These are phyloP conservation scores for Fusarium sp. DNA, from an alignment of 2,329 filamentous ascomycete species.

Conservation along the genomic window DNA sequence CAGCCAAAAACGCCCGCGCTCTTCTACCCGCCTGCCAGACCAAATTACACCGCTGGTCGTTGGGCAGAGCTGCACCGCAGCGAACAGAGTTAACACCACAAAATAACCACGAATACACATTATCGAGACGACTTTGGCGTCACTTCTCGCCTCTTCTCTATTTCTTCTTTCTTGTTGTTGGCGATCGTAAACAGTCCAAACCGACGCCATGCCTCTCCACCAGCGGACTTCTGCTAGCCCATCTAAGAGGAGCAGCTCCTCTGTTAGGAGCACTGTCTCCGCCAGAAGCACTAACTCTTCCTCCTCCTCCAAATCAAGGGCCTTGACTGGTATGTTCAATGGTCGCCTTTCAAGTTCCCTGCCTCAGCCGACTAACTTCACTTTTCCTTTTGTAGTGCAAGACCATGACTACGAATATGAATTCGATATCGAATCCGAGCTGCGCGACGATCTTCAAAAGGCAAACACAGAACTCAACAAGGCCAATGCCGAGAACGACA, in stretches of 20 bases:
- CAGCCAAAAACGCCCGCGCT: slow-evolving; percentile 37
- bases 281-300: slow-evolving; percentile 26
- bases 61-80: slow-evolving; percentile 46
- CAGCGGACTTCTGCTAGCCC: slow-evolving; percentile 43
- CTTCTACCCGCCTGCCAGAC: slow-evolving; percentile 42
- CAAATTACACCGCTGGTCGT: slow-evolving; percentile 38
- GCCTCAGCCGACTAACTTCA: slow-evolving; percentile 26
- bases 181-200: slow-evolving; percentile 33
- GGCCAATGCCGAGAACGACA: slow-evolving; percentile 42
- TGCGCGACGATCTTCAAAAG: slow-evolving; percentile 44
- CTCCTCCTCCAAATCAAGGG: slow-evolving; percentile 29
- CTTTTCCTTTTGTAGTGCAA: slow-evolving; percentile 19
- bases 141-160: slow-evolving; percentile 8
- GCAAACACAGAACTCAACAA: slow-evolving; percentile 44
- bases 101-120: slow-evolving; percentile 34
- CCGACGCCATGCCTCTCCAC: slow-evolving; percentile 43
- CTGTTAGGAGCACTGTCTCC: slow-evolving; percentile 34
- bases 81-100: slow-evolving; percentile 29
- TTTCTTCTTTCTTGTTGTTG: slow-evolving; percentile 31
- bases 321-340: slow-evolving; percentile 39
- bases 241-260: slow-evolving; percentile 41
- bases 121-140: slow-evolving; percentile 31
- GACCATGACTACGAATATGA: slow-evolving; percentile 41
- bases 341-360: slow-evolving; percentile 13
- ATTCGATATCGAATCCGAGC: slow-evolving; percentile 35